phyloP scores from a whole-genome alignment of 1,139 yeast species.

The Blastobotrys niveus region DNA sequence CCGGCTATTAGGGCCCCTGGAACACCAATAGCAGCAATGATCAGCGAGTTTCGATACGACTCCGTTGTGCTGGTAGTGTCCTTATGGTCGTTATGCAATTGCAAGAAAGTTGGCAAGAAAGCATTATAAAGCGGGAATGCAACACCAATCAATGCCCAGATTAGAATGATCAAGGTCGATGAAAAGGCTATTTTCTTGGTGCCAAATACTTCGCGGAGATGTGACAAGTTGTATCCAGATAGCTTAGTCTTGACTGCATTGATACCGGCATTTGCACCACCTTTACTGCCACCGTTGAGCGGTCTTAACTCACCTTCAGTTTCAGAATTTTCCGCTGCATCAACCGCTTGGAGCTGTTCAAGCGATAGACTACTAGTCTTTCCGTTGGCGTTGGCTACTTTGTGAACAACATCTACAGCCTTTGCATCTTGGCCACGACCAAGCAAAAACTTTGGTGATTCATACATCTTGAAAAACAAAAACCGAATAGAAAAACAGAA shows the following conservation, averaged over 20 bases:
- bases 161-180: slow-evolving; percentile 38
- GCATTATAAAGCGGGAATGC: slow-evolving; percentile 49
- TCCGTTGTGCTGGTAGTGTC: slow-evolving; percentile 34
- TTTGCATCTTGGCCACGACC: slow-evolving; percentile 48
- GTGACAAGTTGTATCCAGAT: slow-evolving; percentile 15
- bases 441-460: slow-evolving; percentile 52
- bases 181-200: slow-evolving; percentile 40
- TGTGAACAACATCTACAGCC: slow-evolving; percentile 28
- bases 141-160: slow-evolving; percentile 50
- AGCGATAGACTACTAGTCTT: slow-evolving; percentile 42
- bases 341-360: slow-evolving; percentile 43
- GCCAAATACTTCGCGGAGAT: slow-evolving; percentile 35
- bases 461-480: slow-evolving; percentile 43
- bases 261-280: too few species aligned
- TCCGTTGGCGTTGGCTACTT: slow-evolving; percentile 18
- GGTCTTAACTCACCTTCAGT: not conserved
- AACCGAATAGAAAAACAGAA: slow-evolving; percentile 44
- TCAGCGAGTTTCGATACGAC: slow-evolving; percentile 47
- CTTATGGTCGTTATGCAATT: slow-evolving; percentile 42
- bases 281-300: not conserved
- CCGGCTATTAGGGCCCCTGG: slow-evolving; percentile 56
- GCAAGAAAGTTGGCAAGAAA: slow-evolving; percentile 46
- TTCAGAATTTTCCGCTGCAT: slow-evolving; percentile 5
- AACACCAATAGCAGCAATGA: slow-evolving; percentile 46
- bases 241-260: slow-evolving; percentile 9